Evolutionary conservation across 2,329 filamentous ascomycete species (phyloP), one percentile per base, ranked within the genome.

Genomic region (Pyrenophora seminiperda): DNA sequence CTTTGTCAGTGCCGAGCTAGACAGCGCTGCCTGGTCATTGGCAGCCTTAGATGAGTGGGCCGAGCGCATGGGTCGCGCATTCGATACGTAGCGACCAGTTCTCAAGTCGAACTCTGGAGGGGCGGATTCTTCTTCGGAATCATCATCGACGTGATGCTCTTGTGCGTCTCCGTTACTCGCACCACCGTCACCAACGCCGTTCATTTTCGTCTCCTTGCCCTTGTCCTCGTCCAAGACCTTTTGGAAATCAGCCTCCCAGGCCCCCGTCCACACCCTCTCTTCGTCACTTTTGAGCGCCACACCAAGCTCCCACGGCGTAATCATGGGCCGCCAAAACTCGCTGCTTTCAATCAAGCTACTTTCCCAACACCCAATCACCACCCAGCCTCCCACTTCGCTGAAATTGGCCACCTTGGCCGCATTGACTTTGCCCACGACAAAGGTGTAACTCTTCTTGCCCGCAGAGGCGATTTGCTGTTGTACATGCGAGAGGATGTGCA

Each of bases 291-390:
- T 80, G 54, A 99, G 75, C 3, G 90, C 90, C 38, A 96, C 77
- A 44, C 85, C 86, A 47, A 97, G 77, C 78, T 99, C 94, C 70
- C 95, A 97, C 0, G 93, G 93, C n/a, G 94, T 99, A 32, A 97
- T 85, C 7, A 97, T 86, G 0, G 92, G 91, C 62, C 85, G 84
- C 81, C 87, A 97, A 68, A 96, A 96, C 5, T 89, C 89, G 50
- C 89, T 88, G 57, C 91, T 91, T 63, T 97, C 93, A 4, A 99
- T 84, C 41, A 97, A 77, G 52, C 89, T 91, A 71, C 92, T 96
- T 76, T 99, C 94, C 94, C 94, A 99, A 74, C 94, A 99, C 2
- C 94, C 93, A 7, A 99, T 90, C 0, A 97, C 91, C 0, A 97
- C 91, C 94, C 94, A 99, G 13, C 91, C 93, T 34, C 91, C 93